Evolutionary conservation across 345 rosid species (phyloP), one percentile per base, ranked within the genome.

Genomic region (Nephelium lappaceum): DNA sequence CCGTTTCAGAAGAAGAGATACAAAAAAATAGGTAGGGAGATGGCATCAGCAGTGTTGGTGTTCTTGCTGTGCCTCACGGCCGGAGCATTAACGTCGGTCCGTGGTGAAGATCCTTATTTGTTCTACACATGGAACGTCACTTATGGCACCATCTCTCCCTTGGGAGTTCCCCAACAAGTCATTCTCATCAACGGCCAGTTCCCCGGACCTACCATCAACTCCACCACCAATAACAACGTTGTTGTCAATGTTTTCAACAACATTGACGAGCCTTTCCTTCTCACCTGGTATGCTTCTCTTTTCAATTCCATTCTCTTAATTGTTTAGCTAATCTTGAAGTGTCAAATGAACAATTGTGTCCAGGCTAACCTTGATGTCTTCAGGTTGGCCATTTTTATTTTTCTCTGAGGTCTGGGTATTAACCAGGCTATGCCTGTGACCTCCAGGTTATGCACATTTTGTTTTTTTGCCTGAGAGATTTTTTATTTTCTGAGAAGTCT

Each of bases 191-290:
- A 94, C 58, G 84, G 89, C 23, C 81, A 92, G 53, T 95, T 93
- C 76, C 98, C 97, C 0, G 95, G 97, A 36, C 97, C 98, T 14
- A 83, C 80, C 83, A 84, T 93, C 73, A 93, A 93, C 84, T 86
- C 93, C 71, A 92, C 97, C 10, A 71, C 80, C 70, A 93, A 93
- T 85, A 92, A 93, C 85, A 93, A 93, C 67, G 11, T 93, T 1
- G 82, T 91, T 66, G 3, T 93, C 81, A 93, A 93, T 80, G 93
- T 92, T 68, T 90, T 90, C 84, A 93, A 93, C 77, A 61, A 89
- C 72, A 88, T 93, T 24, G 93, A 93, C 18, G 97, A 92, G 87
- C 95, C 95, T 0, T 83, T 86, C 81, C 84, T 91, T 71, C 1
- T 87, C 24, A 88, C 93, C 38, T 93, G 95, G 64, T 60, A 21